A percentile compares a stretch with the other conserved stretches of the same genome.
These are phyloP conservation scores for Neurospora intermedia DNA, from an alignment of 495 filamentous ascomycete species.

Conservation along the genomic window DNA sequence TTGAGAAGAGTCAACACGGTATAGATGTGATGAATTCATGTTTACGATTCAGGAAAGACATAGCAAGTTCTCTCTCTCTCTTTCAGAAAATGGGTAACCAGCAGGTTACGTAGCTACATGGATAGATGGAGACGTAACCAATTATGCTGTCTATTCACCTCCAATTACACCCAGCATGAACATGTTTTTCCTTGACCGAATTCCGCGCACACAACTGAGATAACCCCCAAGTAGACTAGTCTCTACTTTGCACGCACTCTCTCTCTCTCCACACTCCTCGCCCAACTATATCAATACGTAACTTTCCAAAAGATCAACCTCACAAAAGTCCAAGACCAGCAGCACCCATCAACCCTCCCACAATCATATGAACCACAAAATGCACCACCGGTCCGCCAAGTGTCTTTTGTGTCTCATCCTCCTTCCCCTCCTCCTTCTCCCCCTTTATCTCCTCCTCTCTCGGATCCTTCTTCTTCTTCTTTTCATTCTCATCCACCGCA, in stretches of 20 bases:
- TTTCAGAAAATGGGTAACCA: not conserved
- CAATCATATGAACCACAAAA: conserved; percentile 15
- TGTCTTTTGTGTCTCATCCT: not conserved
- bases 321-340: not conserved
- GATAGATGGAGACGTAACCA: not conserved
- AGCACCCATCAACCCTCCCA: conserved; percentile 9
- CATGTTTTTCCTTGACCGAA: not conserved
- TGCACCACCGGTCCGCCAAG: conserved; percentile 23
- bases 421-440: too few species aligned
- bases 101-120: not conserved
- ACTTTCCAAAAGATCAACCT: not conserved
- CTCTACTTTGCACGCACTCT: not conserved
- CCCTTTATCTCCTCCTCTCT: too few species aligned
- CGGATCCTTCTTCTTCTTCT: too few species aligned
- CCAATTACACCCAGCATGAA: not conserved
- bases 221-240: not conserved
- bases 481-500: too few species aligned
- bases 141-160: not conserved
- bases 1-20: not conserved
- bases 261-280: too few species aligned
- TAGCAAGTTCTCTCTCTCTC: not conserved
- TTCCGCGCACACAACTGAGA: too few species aligned
- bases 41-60: not conserved
- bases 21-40: not conserved
- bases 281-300: too few species aligned